These are phyloP conservation scores for Tolypocladium cylindrosporum DNA, from an alignment of 2,329 filamentous ascomycete genomes.

Conservation along the genomic window DNA sequence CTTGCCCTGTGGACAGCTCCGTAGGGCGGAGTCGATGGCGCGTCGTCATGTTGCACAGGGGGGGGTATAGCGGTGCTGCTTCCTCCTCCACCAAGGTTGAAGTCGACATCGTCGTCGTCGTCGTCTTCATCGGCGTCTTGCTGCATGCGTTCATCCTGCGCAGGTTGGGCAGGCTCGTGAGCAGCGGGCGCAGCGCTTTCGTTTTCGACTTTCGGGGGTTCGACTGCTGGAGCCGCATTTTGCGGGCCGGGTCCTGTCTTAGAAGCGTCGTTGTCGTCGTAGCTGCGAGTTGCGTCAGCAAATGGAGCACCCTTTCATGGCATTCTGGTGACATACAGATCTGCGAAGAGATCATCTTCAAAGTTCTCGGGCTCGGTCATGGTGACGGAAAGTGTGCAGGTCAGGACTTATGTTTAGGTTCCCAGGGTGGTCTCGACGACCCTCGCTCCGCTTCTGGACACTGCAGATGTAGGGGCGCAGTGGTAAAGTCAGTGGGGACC, in stretches of 20 bases:
- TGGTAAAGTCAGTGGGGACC: no score
- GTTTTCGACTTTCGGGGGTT: slow-evolving; percentile 17
- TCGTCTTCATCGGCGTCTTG: slow-evolving; percentile 33
- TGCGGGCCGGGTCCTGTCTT: slow-evolving; percentile 25
- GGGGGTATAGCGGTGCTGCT: slow-evolving; percentile 15
- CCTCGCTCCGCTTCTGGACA: background rate
- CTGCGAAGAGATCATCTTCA: slow-evolving; percentile 91
- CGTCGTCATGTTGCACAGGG: slow-evolving; percentile 18
- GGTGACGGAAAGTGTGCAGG: slow-evolving; percentile 6
- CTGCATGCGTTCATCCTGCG: slow-evolving; percentile 31
- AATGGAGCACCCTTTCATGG: background rate
- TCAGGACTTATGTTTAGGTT: background rate
- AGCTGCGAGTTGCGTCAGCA: slow-evolving; percentile 30
- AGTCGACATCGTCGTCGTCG: slow-evolving; percentile 49
- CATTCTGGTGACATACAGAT: slow-evolving; percentile 55
- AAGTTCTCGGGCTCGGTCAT: slow-evolving; percentile 78
- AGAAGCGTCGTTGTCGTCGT: slow-evolving; percentile 51
- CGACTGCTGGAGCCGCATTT: slow-evolving; percentile 16
- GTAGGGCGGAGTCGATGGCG: slow-evolving; percentile 20
- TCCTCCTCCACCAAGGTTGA: slow-evolving; percentile 40
- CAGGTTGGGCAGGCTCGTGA: slow-evolving; percentile 3
- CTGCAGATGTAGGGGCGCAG: background rate
- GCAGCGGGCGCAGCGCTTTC: slow-evolving; percentile 9
- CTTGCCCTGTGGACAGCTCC: slow-evolving; percentile 45
- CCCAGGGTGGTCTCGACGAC: background rate